Percentiles rank a stretch among this genome's conserved stretches.
Evolutionary conservation across 768 basidiomycete species (phyloP).

Genomic region (Exidia glandulosa): DNA sequence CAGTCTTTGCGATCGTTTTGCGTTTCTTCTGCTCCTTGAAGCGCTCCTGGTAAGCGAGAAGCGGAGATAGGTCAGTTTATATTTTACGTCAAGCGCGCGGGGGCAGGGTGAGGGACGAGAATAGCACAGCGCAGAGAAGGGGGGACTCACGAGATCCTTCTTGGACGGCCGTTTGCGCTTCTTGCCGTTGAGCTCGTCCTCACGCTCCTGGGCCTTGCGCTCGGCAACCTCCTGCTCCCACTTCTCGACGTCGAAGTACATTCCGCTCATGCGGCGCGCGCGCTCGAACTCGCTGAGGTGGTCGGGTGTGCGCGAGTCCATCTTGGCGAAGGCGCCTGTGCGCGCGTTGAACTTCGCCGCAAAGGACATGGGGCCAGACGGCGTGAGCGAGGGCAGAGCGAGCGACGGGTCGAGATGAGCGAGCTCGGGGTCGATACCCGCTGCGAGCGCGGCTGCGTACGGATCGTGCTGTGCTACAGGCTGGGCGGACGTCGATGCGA

Average conservation of each 20-base stretch:
- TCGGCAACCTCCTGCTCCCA: constrained; percentile 66
- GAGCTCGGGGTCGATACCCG: constrained; percentile 75
- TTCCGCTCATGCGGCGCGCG: constrained; percentile 75
- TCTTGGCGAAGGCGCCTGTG: constrained; percentile 61
- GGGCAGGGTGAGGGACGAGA: background rate
- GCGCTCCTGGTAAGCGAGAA: constrained; percentile 43
- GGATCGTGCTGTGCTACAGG: constrained; percentile 39
- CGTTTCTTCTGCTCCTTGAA: constrained; percentile 72
- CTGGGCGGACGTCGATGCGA: constrained; percentile 19
- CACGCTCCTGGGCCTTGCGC: constrained; percentile 26
- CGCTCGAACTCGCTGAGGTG: constrained; percentile 76
- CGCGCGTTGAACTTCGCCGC: constrained; percentile 44
- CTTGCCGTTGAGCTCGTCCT: constrained; percentile 46
- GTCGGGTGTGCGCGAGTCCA: constrained; percentile 57
- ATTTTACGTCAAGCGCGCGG: background rate
- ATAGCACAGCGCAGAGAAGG: background rate
- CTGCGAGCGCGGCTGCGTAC: constrained; percentile 52
- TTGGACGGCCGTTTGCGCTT: constrained; percentile 72
- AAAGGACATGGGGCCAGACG: constrained; percentile 22
- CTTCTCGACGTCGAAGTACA: constrained; percentile 74
- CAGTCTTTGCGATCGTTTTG: constrained; percentile 83
- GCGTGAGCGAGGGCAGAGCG: constrained; percentile 15
- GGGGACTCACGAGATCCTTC: constrained; percentile 63
- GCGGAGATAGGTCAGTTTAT: constrained; percentile 10
- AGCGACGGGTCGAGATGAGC: constrained; percentile 73